Base-by-base conservation (phyloP, 1,284 basidiomycete species). In the Wolfiporia cocos region DNA sequence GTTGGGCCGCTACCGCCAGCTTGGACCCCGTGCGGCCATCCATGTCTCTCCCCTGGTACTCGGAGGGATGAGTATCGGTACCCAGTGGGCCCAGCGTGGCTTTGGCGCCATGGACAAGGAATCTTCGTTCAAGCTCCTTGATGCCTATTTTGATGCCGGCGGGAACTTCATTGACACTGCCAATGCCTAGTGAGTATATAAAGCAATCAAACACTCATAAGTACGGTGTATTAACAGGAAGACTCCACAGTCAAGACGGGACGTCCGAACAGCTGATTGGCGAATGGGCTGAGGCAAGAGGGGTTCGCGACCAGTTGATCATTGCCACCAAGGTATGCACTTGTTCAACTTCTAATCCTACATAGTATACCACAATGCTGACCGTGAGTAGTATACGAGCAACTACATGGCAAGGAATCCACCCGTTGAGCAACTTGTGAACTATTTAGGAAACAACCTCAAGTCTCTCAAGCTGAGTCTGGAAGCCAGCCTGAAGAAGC, bases 401-500 rank as follows among this genome's bases (percentile, higher is more conserved):
- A 53, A 59, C 41, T 65, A 49, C 44, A 57, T 61, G 41, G 51
- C 49, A 17, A 52, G 45, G 46, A 51, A 26, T 31, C 46, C 23
- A 36, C 37, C 12, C 42, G 58, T 30, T 15, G 34, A 39, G 15
- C 65, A 71, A 26, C 63, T 69, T 37, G 51, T 59, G 5, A 57
- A 66, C 39, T 76, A 69, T 51, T 50, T 51, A 5, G 76, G 75
- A 4, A 78, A 77, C 54, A 67, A 60, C 39, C 34, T 50, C 39
- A 72, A 74, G 48, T 64, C 66, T 0, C 44, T 77, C 44, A 62
- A 67, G 41, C 33, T 69, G 33, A 66, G 66, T 35, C 59, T 76
- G 24, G 58, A 63, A 17, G 65, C 55, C 1, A 71, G 70, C 20
- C 62, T 79, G 42, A 70, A 71, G 54, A 78, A 74, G 49, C 66